Evolutionary conservation across 1,284 basidiomycete species (phyloP).

Genomic region (Rugosomyces carneus): DNA sequence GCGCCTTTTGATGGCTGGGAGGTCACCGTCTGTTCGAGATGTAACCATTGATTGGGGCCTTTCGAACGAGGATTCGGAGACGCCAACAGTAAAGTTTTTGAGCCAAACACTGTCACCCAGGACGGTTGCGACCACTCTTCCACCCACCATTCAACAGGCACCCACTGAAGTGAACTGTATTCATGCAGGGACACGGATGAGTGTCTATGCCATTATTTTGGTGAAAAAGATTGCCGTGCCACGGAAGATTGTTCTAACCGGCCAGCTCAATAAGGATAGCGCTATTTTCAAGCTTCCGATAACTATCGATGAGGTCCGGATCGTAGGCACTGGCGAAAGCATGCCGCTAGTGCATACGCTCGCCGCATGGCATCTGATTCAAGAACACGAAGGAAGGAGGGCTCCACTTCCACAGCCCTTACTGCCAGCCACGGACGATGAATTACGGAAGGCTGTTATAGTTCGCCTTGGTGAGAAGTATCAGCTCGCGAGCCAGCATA

Average conservation of each 20-base stretch:
- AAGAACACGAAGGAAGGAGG: slow-evolving; percentile 33
- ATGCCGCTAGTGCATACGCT: slow-evolving; percentile 45
- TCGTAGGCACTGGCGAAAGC: slow-evolving; percentile 23
- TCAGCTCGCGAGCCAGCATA: slow-evolving; percentile 44
- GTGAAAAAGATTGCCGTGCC: slow-evolving; percentile 29
- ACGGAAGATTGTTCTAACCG: slow-evolving; percentile 31
- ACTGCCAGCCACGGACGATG: slow-evolving; percentile 22
- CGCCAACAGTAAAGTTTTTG: slow-evolving; percentile 22
- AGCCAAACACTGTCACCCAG: slow-evolving; percentile 15
- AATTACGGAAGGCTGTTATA: slow-evolving; percentile 38
- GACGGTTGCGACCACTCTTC: slow-evolving; percentile 20
- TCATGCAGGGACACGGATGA: slow-evolving; percentile 40
- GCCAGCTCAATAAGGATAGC: slow-evolving; percentile 27
- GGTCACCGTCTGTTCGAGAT: slow-evolving; percentile 36
- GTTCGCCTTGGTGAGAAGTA: slow-evolving; percentile 44
- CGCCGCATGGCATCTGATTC: slow-evolving; percentile 46
- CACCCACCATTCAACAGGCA: slow-evolving; percentile 36
- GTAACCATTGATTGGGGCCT: slow-evolving; percentile 46
- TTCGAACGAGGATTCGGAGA: slow-evolving; percentile 18
- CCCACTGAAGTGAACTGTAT: slow-evolving; percentile 36
- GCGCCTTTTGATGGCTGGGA: slow-evolving; percentile 42
- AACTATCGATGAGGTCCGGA: slow-evolving; percentile 32
- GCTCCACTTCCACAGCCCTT: slow-evolving; percentile 27
- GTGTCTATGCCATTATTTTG: slow-evolving; percentile 39
- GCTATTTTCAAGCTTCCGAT: slow-evolving; percentile 30